Conservation (phyloP, 2,329 filamentous ascomycete species). For the Aspergillus awamori region DNA sequence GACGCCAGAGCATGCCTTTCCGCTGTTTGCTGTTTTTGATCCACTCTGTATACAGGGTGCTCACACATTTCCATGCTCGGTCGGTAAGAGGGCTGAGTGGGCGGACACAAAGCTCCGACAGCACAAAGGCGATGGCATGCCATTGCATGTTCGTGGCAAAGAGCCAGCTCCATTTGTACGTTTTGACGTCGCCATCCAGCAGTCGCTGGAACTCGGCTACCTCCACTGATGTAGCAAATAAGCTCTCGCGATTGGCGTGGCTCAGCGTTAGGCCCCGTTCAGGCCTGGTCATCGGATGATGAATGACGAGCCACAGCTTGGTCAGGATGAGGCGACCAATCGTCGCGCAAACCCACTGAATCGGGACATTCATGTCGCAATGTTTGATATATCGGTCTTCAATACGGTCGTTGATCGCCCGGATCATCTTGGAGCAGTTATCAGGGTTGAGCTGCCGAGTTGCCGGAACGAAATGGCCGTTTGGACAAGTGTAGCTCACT, state of each 20-base stretch:
- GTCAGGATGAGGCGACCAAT: constrained; percentile 72
- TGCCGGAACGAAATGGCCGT: constrained; percentile 23
- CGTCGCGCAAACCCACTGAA: constrained; percentile 71
- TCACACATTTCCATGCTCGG: constrained; percentile 62
- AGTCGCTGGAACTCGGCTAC: constrained; percentile 72
- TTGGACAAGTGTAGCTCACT: constrained; percentile 41
- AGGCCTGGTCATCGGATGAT: constrained; percentile 70
- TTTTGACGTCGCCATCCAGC: constrained; percentile 64
- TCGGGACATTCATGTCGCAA: constrained; percentile 53
- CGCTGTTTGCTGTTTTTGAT: constrained; percentile 42
- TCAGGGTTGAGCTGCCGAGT: constrained; percentile 28
- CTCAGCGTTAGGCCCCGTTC: constrained; percentile 59
- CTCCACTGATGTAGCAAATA: constrained; percentile 73
- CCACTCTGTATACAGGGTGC: constrained; percentile 47
- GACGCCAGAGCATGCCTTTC: constrained; percentile 65
- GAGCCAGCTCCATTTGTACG: constrained; percentile 66
- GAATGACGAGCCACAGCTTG: constrained; percentile 76
- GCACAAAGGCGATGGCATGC: constrained; percentile 55
- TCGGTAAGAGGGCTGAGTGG: constrained; percentile 61
- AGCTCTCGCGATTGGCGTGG: constrained; percentile 65
- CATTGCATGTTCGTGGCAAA: constrained; percentile 68
- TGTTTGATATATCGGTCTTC: constrained; percentile 59
- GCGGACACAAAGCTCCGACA: constrained; percentile 61
- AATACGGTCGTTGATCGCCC: constrained; percentile 57
- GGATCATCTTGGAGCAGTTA: constrained; percentile 51